Conservation (phyloP, 257 asterid genomes). For the Gentiana straminea region DNA sequence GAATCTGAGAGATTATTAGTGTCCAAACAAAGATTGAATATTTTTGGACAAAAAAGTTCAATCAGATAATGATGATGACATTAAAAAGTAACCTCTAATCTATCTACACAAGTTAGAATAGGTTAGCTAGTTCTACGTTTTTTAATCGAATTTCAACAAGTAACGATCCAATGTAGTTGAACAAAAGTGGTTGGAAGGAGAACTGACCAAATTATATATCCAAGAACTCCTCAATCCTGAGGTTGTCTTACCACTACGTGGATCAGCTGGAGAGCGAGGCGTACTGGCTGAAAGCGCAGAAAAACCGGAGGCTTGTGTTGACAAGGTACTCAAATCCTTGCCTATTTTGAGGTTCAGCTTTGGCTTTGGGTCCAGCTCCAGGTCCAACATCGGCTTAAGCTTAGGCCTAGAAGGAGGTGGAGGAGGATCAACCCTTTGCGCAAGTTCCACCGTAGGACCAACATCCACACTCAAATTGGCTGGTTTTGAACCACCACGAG, state of each 20-base stretch:
- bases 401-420: slow-evolving; percentile 7
- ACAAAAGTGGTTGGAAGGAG: background rate
- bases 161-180: background rate
- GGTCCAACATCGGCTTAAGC: slow-evolving; percentile 24
- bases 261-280: slow-evolving; percentile 18
- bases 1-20: no score
- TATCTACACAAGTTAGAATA: no score
- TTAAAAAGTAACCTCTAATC: no score
- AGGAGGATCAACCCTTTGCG: slow-evolving; percentile 20
- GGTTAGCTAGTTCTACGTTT: no score
- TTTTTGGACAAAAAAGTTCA: no score
- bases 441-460: slow-evolving; percentile 15
- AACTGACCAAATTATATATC: slow-evolving; percentile 43
- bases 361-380: slow-evolving; percentile 32
- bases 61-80: no score
- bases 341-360: slow-evolving; percentile 47
- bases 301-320: slow-evolving; percentile 39
- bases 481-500: slow-evolving; percentile 28
- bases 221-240: slow-evolving; percentile 23
- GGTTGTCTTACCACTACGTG: slow-evolving; percentile 20
- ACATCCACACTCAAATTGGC: slow-evolving; percentile 17
- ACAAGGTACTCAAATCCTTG: slow-evolving; percentile 47
- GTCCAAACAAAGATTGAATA: no score
- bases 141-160: no score
- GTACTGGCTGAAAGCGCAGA: slow-evolving; percentile 15